phyloP scores from a whole-genome alignment of 2,329 filamentous ascomycete genomes.

The Sclerotinia spermophila region DNA sequence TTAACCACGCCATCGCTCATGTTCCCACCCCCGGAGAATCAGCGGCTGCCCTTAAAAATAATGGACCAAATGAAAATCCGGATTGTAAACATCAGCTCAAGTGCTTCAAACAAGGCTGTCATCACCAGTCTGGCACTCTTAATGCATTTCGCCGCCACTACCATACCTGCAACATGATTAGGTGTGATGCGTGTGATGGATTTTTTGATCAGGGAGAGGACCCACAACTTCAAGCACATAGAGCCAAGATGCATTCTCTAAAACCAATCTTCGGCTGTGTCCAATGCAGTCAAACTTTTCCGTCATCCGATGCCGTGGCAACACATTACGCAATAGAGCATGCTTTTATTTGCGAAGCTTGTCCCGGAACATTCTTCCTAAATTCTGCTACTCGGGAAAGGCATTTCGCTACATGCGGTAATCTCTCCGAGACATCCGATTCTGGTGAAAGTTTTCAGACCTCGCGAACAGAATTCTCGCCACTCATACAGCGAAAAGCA shows the following conservation, averaged over 20 bases:
- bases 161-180: background rate
- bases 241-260: background rate
- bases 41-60: no score
- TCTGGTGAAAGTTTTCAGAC: conserved; percentile 6
- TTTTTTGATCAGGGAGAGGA: background rate
- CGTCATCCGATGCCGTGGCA: background rate
- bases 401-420: background rate
- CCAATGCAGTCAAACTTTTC: background rate
- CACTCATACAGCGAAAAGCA: background rate
- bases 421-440: background rate
- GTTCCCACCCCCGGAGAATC: no score
- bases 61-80: no score
- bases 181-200: background rate
- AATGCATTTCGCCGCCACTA: background rate
- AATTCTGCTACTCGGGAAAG: background rate
- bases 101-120: background rate
- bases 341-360: background rate
- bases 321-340: background rate
- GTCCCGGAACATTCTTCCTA: background rate
- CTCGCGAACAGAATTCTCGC: background rate
- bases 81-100: background rate
- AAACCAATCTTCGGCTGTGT: background rate
- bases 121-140: background rate
- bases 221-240: background rate
- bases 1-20: background rate